These are phyloP conservation scores for Trichoderma sp. DNA, from an alignment of 2,329 filamentous ascomycete species.

Conservation along the genomic window DNA sequence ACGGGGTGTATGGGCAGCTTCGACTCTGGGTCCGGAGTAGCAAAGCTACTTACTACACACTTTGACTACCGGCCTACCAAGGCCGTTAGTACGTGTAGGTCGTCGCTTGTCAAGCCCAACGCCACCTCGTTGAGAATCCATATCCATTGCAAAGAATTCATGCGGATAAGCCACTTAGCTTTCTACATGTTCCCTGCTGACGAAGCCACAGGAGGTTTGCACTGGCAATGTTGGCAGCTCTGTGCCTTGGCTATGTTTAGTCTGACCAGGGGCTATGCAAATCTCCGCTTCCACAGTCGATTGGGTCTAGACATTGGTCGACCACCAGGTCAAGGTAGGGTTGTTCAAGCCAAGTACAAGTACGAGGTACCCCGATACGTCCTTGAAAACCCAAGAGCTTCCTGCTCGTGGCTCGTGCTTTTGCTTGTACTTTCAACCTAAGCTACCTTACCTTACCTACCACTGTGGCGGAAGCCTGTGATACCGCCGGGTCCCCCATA, in stretches of 20 bases:
- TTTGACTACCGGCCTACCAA: background rate
- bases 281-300: slow-evolving; percentile 24
- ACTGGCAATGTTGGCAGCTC: slow-evolving; percentile 21
- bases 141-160: slow-evolving; percentile 16
- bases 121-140: slow-evolving; percentile 22
- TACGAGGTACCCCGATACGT: slow-evolving; percentile 10
- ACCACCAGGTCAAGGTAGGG: slow-evolving; percentile 5
- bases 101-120: slow-evolving; percentile 19
- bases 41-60: background rate
- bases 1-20: background rate
- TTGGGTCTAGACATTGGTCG: slow-evolving; percentile 3
- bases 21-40: background rate
- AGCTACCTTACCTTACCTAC: slow-evolving; percentile 5
- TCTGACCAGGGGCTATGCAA: slow-evolving; percentile 23
- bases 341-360: slow-evolving; percentile 4
- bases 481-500: slow-evolving; percentile 12
- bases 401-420: slow-evolving; percentile 17
- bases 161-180: slow-evolving; percentile 22
- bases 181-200: slow-evolving; percentile 15
- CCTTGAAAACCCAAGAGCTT: slow-evolving; percentile 3
- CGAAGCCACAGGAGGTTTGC: slow-evolving; percentile 16
- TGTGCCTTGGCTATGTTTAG: slow-evolving; percentile 23
- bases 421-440: slow-evolving; percentile 12
- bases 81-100: slow-evolving; percentile 1
- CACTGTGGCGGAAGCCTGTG: slow-evolving; percentile 18